These are phyloP conservation scores for Novymonas esmeraldas DNA, from an alignment of 208 protist genomes.

Conservation along the genomic window DNA sequence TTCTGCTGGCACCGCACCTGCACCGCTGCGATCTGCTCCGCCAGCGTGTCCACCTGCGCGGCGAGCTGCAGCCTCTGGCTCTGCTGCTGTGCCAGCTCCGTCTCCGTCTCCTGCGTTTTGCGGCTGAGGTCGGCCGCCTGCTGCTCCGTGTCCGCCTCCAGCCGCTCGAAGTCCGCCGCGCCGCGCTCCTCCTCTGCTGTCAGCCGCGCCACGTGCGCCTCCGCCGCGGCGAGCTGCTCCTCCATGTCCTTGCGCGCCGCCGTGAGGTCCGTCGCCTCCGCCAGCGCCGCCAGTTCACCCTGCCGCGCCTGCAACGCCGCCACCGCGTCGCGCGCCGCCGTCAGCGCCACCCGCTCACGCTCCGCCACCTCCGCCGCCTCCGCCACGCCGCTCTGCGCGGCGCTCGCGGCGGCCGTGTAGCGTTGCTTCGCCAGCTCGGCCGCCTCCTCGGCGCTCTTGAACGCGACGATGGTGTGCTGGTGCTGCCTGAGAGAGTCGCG, in stretches of 20 bases:
- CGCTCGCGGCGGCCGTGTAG: conserved; percentile 37
- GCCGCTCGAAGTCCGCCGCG: conserved; percentile 67
- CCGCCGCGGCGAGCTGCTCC: conserved; percentile 52
- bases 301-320: conserved; percentile 35
- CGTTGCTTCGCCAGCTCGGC: conserved; percentile 52
- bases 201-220: conserved; percentile 44
- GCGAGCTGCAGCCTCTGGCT: conserved; percentile 36
- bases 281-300: conserved; percentile 39
- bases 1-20: conserved; percentile 36
- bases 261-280: conserved; percentile 42
- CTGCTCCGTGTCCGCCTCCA: conserved; percentile 83
- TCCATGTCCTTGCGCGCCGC: conserved; percentile 49
- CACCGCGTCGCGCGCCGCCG: conserved; percentile 36
- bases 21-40: conserved; percentile 46
- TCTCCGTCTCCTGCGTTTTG: conserved; percentile 59
- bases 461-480: conserved; percentile 43
- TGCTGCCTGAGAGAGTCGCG: conserved; percentile 52
- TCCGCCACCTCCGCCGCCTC: conserved; percentile 53
- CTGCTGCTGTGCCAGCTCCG: conserved; percentile 60
- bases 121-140: conserved; percentile 48
- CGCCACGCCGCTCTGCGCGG: conserved; percentile 20
- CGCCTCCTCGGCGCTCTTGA: conserved; percentile 60
- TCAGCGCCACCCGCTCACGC: conserved; percentile 26
- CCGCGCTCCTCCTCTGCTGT: conserved; percentile 53
- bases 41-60: conserved; percentile 37